Conservation (phyloP, 768 basidiomycete species). For the Tulasnella calospora region DNA sequence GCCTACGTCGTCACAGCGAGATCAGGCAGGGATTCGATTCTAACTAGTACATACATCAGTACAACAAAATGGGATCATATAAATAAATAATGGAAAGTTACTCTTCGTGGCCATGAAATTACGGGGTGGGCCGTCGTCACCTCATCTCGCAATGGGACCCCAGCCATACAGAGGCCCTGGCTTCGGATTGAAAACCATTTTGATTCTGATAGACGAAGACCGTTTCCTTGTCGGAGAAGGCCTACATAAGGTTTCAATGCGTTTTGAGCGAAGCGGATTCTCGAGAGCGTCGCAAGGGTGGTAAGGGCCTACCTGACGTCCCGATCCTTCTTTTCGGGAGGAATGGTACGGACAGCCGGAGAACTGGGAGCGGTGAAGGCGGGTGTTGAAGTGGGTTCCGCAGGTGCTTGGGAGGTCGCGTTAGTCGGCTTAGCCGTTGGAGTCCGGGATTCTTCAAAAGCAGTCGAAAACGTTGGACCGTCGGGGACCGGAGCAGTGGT, state of each 20-base stretch:
- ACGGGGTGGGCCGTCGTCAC: not conserved
- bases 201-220: not conserved
- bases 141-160: not conserved
- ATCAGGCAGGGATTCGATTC: not conserved
- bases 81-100: not conserved
- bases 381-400: not conserved
- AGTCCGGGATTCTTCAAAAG: not conserved
- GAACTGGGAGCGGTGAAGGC: not conserved
- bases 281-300: not conserved
- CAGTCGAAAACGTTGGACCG: not conserved
- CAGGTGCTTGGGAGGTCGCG: not conserved
- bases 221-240: not conserved
- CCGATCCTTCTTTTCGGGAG: not conserved
- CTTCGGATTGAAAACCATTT: not conserved
- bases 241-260: not conserved
- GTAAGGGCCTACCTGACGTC: not conserved
- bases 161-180: not conserved
- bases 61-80: not conserved
- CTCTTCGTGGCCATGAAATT: not conserved
- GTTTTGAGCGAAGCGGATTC: not conserved
- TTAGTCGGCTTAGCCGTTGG: not conserved
- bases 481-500: not conserved
- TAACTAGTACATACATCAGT: not conserved
- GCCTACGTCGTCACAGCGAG: not conserved
- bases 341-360: not conserved